Base-by-base conservation (phyloP, 805 yeast species). In the Ascoidea tarda region DNA sequence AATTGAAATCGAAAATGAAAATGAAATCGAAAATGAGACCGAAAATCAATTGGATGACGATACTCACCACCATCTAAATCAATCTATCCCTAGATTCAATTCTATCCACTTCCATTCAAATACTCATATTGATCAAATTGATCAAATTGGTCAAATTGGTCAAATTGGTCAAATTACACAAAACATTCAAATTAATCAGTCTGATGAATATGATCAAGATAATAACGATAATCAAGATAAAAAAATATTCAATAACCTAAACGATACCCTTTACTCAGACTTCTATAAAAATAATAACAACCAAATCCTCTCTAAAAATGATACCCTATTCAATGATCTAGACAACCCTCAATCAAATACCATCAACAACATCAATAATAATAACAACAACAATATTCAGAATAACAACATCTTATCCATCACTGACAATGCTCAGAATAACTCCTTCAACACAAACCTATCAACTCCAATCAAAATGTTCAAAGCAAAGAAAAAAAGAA, bases 391-490 rank as follows among this genome's bases (percentile, higher is more conserved):
- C 28, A 21, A 21, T 21, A 21, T 3, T 21, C 28, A 21, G 28
- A 21, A 21, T 21, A 21, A 21, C 28, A 21, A 21, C 28, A 21
- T 21, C 28, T 21, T 21, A 21, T 21, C 28, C 28, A 21, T 21
- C 28, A 21, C 28, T 21, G 28, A 21, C 2, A 21, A 21, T 4
- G 2, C 8, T 4, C 8, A 38, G 14, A 38, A 38, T 38, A 10
- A 38, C 44, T 38, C 14, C 44, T 38, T 38, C 14, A 38, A 10
- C 44, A 38, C 8, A 10, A 10, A 10, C 44, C 2, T 10, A 38
- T 38, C 44, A 8, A 66, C 71, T 48, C 76, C 74, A 38, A 66
- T 70, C 21, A 69, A 71, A 46, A 63, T 78, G 32, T 71, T 74
- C 57, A 71, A 73, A 54, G 74, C 78, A 0, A 73, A 79, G 47